A percentile compares a stretch with the other conserved stretches of the same genome.
Evolutionary conservation across 2,329 filamentous ascomycete genomes (phyloP).

Genomic region (Fusarium anthophilum): DNA sequence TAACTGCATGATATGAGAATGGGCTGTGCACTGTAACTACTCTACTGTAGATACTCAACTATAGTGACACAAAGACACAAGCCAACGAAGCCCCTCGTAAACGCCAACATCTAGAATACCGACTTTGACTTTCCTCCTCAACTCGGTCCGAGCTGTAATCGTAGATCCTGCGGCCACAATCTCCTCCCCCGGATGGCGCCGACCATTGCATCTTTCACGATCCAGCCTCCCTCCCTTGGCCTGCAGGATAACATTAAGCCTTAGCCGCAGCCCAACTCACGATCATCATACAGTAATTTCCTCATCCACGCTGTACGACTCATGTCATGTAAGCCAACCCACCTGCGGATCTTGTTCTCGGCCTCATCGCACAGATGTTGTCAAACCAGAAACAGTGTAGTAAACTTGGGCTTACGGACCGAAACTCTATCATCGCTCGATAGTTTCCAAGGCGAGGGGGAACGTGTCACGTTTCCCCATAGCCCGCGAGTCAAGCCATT

Average conservation of each 20-base stretch:
- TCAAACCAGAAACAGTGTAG: neutral
- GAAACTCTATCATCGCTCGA: slow-evolving; percentile 23
- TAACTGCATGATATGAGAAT: neutral
- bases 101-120: neutral
- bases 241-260: slow-evolving; percentile 11
- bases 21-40: neutral
- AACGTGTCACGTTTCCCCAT: slow-evolving; percentile 18
- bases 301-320: slow-evolving; percentile 9
- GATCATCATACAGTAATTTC: neutral
- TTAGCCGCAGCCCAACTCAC: neutral
- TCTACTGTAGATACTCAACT: neutral
- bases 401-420: slow-evolving; percentile 3
- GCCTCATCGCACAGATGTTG: slow-evolving; percentile 9
- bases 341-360: slow-evolving; percentile 19
- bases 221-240: neutral
- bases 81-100: neutral
- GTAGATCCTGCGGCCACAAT: slow-evolving; percentile 22
- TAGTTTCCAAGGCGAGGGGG: slow-evolving; percentile 5
- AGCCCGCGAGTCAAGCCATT: slow-evolving; percentile 22
- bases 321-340: slow-evolving; percentile 20
- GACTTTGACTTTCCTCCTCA: slow-evolving; percentile 2
- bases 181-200: slow-evolving; percentile 31
- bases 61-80: neutral
- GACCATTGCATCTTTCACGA: slow-evolving; percentile 17
- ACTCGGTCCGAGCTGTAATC: slow-evolving; percentile 30